Base-by-base conservation (phyloP, 1,284 basidiomycete species). In the Pseudozyma pruni region DNA sequence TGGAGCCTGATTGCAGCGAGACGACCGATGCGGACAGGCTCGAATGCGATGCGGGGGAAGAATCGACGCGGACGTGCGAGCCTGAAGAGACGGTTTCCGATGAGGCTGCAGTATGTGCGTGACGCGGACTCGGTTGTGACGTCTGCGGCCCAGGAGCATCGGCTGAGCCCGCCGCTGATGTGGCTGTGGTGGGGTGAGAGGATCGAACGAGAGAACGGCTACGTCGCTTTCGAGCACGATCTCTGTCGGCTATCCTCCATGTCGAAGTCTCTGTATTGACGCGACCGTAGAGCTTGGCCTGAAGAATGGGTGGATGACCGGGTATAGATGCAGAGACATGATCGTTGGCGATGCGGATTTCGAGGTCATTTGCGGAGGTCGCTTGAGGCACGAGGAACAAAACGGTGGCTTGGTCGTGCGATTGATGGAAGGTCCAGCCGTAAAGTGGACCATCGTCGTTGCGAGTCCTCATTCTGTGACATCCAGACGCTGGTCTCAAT, bases 381-480 rank as follows among this genome's bases (percentile, higher is more conserved):
- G 45, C 35, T 2, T 64, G 59, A 9, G 70, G 62, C 6, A 78
- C 74, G 31, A 76, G 69, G 37, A 78, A 78, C 16, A 78, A 50
- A 2, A 76, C 64, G n/a, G 75, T 78, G n/a, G 70, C 71, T 47
- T 78, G 75, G 13, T 73, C 74, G 44, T 75, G 71, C 3, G 67
- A 72, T 46, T 78, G 75, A 38, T 78, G 75, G 22, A 72, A 69
- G 0, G 71, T 71, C 75, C 75, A 78, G 32, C 74, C 70, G 23
- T 62, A 64, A 17, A 78, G 48, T 40, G 62, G 56, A 20, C 40
- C 34, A 19, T 38, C 43, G 16, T 47, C 38, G 19, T 41, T 34
- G 23, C 38, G 27, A 22, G 44, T 31, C 43, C 51, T 54, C 62
- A 66, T 66, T 42, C n/a, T n/a, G 3, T 53, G 54, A 23, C 7